Percentiles rank a stretch among this genome's conserved stretches.
phyloP scores from a whole-genome alignment of 257 asterid species.

The Ilex asprella region DNA sequence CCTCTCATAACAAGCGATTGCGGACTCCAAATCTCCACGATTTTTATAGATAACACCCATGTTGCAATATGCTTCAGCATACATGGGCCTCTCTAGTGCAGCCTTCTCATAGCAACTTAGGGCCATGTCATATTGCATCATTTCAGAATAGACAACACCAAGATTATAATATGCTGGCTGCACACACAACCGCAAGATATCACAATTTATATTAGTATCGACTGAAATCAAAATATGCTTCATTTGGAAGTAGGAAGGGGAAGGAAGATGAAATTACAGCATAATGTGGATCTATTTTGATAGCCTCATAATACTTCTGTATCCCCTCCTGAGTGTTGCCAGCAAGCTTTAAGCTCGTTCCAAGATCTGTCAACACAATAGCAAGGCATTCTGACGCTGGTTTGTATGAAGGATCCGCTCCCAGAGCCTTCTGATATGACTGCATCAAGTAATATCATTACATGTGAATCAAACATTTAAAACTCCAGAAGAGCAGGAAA shows the following conservation, averaged over 20 bases:
- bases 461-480: not conserved
- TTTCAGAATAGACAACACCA: constrained; percentile 95
- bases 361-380: constrained; percentile 90
- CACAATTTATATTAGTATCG: constrained; percentile 20
- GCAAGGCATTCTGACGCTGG: constrained; percentile 94
- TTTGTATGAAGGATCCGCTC: constrained; percentile 77
- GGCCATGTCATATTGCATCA: constrained; percentile 99
- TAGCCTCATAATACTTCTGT: constrained; percentile 92
- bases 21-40: constrained; percentile 96
- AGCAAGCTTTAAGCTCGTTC: constrained; percentile 97
- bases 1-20: constrained; percentile 98
- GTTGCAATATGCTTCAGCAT: constrained; percentile 99
- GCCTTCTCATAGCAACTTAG: constrained; percentile 93
- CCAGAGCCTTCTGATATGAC: constrained; percentile 92
- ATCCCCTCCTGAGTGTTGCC: constrained; percentile 96
- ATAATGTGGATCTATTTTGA: constrained; percentile 79
- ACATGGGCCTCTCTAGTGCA: constrained; percentile 93
- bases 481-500: not conserved
- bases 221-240: constrained; percentile 6
- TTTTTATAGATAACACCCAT: constrained; percentile 98
- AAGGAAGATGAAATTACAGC: constrained; percentile 57
- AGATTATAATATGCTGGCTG: constrained; percentile 99
- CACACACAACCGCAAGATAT: constrained; percentile 22
- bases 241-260: constrained; percentile 9
- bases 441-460: constrained; percentile 30